These are phyloP conservation scores for Pulveroboletus frians DNA, from an alignment of 768 basidiomycete genomes.

Conservation along the genomic window DNA sequence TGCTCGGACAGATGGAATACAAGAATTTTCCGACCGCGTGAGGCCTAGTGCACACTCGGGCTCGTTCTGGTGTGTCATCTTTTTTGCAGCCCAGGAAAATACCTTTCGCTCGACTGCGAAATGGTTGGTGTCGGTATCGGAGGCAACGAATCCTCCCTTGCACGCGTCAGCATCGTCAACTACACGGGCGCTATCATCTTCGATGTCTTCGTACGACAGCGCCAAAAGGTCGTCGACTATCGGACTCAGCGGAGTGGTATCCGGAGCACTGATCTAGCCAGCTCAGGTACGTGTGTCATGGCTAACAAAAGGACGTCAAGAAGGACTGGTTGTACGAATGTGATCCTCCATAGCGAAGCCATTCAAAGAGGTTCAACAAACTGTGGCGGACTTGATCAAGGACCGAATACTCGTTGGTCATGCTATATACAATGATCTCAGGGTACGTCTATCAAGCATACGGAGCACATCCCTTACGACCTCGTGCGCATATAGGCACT, in stretches of 20 bases:
- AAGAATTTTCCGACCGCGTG: constrained; percentile 41
- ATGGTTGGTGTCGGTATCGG: constrained; percentile 15
- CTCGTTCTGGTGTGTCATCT: neutral
- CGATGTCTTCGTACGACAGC: constrained; percentile 82
- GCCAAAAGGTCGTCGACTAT: constrained; percentile 89
- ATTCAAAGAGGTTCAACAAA: constrained; percentile 75
- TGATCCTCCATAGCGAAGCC: constrained; percentile 49
- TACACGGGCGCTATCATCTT: constrained; percentile 74
- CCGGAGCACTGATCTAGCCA: constrained; percentile 63
- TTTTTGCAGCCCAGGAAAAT: constrained; percentile 54
- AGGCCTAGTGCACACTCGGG: constrained; percentile 19
- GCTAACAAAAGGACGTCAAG: too few relatives aligned
- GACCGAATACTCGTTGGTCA: constrained; percentile 85
- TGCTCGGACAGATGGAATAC: constrained; percentile 42
- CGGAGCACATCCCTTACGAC: neutral
- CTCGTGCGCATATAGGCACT: constrained; percentile 38
- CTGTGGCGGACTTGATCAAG: constrained; percentile 63
- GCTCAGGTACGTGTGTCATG: constrained; percentile 39
- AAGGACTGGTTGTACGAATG: neutral
- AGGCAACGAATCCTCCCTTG: constrained; percentile 12
- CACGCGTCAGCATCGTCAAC: constrained; percentile 57
- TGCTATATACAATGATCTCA: constrained; percentile 86
- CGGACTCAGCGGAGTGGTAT: constrained; percentile 88
- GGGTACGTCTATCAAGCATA: constrained; percentile 35
- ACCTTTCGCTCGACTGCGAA: constrained; percentile 84